These are phyloP conservation scores for Cinnamomum chago DNA, from an alignment of 164 flowering plant genomes.

Conservation along the genomic window DNA sequence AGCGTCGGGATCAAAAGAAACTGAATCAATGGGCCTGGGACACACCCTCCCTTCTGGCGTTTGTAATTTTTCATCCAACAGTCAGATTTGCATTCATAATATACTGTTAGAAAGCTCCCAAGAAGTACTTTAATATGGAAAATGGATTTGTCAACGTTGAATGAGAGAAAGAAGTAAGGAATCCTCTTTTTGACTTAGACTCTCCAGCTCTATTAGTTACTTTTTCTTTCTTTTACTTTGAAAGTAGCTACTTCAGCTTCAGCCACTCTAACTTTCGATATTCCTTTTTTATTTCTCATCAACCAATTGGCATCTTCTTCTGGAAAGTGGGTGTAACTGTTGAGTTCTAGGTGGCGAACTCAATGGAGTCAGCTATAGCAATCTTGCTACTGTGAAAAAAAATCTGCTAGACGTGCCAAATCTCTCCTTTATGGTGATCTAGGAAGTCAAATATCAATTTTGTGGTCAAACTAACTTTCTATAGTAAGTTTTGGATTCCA, in stretches of 20 bases:
- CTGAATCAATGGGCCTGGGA: background rate
- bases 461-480: too few species aligned
- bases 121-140: background rate
- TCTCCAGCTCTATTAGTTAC: too few species aligned
- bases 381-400: background rate
- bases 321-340: background rate
- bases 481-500: too few species aligned
- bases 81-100: background rate
- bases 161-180: too few species aligned
- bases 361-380: conserved; percentile 1
- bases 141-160: background rate
- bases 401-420: conserved; percentile 1
- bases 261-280: too few species aligned
- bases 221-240: too few species aligned
- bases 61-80: background rate
- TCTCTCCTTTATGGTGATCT: too few species aligned
- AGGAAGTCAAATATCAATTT: too few species aligned
- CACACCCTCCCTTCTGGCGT: background rate
- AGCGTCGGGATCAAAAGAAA: background rate
- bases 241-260: too few species aligned
- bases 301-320: background rate
- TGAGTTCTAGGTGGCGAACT: conserved; percentile 8
- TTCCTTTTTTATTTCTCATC: too few species aligned
- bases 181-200: too few species aligned
- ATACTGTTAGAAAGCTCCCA: background rate